Conservation (phyloP, 441 rosid genomes). For the Hura crepitans region DNA sequence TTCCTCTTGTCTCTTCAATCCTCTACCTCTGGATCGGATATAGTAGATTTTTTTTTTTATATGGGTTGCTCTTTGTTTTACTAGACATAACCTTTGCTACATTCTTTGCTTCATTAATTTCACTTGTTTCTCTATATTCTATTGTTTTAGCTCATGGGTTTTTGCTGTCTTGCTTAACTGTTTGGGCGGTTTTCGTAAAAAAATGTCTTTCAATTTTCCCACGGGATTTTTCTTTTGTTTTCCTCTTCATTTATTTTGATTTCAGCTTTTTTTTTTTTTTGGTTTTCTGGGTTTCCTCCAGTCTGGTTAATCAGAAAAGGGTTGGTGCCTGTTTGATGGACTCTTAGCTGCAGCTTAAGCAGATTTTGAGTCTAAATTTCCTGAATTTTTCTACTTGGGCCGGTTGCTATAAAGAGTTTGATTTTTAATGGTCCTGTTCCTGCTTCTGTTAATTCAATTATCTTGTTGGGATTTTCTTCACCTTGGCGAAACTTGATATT, state of each 20-base stretch:
- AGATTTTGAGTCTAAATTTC: constrained; percentile 8
- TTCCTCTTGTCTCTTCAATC: background rate
- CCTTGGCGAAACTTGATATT: constrained; percentile 20
- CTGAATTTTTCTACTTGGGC: constrained; percentile 1
- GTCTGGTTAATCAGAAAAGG: constrained; percentile 6
- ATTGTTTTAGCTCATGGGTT: constrained; percentile 20
- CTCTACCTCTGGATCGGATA: background rate
- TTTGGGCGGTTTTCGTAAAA: constrained; percentile 12
- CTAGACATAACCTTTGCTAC: constrained; percentile 11
- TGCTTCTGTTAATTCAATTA: constrained; percentile 24
- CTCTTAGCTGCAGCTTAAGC: constrained; percentile 12
- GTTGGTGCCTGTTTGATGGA: background rate
- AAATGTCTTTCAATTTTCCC: constrained; percentile 15
- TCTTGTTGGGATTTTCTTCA: constrained; percentile 21
- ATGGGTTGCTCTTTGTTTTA: constrained; percentile 17
- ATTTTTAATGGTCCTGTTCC: constrained; percentile 25
- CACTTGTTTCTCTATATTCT: constrained; percentile 18
- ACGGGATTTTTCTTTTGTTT: constrained; percentile 4
- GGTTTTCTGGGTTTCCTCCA: constrained; percentile 8
- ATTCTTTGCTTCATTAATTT: constrained; percentile 32
- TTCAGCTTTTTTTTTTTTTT: constrained; percentile 17
- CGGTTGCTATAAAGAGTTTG: constrained; percentile 12
- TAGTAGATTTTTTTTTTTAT: constrained; percentile 10
- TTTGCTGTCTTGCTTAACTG: constrained; percentile 4
- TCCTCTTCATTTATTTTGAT: constrained; percentile 20